phyloP scores from a whole-genome alignment of 2,329 filamentous ascomycete genomes.

The Alternaria consortialis region DNA sequence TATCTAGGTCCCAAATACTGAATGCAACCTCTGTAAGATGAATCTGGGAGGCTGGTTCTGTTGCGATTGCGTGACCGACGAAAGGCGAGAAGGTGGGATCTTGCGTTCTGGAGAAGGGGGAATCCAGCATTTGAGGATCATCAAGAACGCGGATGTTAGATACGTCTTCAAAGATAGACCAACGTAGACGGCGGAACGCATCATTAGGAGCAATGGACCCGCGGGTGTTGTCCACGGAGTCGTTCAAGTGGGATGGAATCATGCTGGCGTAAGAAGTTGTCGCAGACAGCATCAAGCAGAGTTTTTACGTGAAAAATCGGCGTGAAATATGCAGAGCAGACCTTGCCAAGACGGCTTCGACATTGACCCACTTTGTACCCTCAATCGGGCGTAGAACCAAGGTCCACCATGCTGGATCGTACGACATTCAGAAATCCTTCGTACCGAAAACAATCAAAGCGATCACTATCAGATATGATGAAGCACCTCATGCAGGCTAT shows the following conservation, averaged over 20 bases:
- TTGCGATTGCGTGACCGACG: not conserved
- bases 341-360: too few species aligned
- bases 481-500: too few species aligned
- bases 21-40: not conserved
- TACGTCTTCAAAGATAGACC: not conserved
- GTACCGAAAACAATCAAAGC: too few species aligned
- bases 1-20: not conserved
- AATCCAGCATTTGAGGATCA: not conserved
- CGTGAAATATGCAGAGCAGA: too few species aligned
- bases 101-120: not conserved
- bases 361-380: too few species aligned
- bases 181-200: not conserved
- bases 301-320: not conserved
- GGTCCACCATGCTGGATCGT: too few species aligned
- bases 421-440: too few species aligned
- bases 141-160: not conserved
- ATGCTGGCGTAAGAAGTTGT: not conserved
- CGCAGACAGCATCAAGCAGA: not conserved
- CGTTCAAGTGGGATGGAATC: not conserved
- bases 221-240: not conserved
- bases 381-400: too few species aligned
- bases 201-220: not conserved
- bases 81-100: not conserved
- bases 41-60: not conserved
- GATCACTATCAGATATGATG: too few species aligned